A percentile compares a stretch with the other conserved stretches of the same genome.
These are phyloP conservation scores for Trichoderma endophyticum DNA, from an alignment of 2,329 filamentous ascomycete species.

Conservation along the genomic window DNA sequence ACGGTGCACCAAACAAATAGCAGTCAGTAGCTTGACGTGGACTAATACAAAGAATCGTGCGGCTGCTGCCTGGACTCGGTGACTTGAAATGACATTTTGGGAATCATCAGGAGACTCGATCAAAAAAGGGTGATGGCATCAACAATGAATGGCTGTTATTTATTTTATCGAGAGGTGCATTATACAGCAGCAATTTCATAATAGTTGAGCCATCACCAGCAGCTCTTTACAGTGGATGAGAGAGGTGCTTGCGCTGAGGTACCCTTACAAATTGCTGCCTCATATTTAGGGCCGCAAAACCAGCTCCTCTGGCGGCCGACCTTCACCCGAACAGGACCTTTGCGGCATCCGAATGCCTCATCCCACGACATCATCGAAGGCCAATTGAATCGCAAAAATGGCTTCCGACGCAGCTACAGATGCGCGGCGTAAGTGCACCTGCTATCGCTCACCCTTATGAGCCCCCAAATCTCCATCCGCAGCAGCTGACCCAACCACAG, in stretches of 20 bases:
- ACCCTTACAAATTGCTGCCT: background rate
- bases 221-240: background rate
- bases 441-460: background rate
- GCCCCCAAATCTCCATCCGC: background rate
- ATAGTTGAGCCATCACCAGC: background rate
- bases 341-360: slow-evolving; percentile 10
- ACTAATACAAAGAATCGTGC: background rate
- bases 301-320: background rate
- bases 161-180: background rate
- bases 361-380: slow-evolving; percentile 23
- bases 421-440: slow-evolving; percentile 37
- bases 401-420: slow-evolving; percentile 37
- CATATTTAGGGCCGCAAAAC: background rate
- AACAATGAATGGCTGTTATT: background rate
- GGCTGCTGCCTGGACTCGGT: background rate
- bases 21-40: background rate
- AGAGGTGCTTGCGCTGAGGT: background rate
- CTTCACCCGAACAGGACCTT: slow-evolving; percentile 11
- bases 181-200: background rate
- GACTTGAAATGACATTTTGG: background rate
- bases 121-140: rapidly evolving
- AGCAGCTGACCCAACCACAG: slow-evolving; percentile 38
- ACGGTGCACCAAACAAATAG: background rate
- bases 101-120: background rate
- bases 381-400: slow-evolving; percentile 39